Base-by-base conservation (phyloP, 2,329 filamentous ascomycete genomes). In the Lecanoromycetidae sp. region DNA sequence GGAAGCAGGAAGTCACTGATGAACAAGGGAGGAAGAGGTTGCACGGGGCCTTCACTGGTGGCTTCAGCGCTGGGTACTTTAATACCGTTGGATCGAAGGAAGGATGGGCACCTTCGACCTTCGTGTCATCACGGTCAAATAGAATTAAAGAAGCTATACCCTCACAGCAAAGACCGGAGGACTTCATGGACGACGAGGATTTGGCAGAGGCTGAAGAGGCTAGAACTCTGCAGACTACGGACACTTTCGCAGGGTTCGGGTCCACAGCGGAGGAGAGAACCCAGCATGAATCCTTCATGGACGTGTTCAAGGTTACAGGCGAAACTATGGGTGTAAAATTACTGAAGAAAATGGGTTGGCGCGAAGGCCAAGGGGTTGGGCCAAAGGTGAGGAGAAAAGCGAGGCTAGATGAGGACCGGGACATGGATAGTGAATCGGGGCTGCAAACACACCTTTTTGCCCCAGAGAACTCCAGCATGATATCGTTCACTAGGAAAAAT, bases 151-250 rank as follows among this genome's bases (percentile, higher is more conserved):
- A 84, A 68, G 71, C 70, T n/a, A 72, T 76, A 46, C 57, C 61
- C 40, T 56, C 66, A 2, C 55, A 74, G 53, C 79, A 84, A 60
- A 78, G 80, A 39, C 77, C 80, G 0, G 87, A 96, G 63, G 88
- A 96, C 60, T 96, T 88, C 57, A 98, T 98, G 91, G 91, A 98
- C 58, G 90, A 94, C 34, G 91, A 98, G 62, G 91, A 98, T 63
- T 70, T 94, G 27, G 84, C 83, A 5, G 87, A 94, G 61, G 84
- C 82, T 0, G 86, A 84, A 49, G 87, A 94, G 63, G 74, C 82
- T 2, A 77, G 80, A 57, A 76, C 76, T 51, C 66, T 95, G 27
- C 76, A 90, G 57, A 93, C 84, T 0, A 72, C 78, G 0, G 72
- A 79, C 44, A 75, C 74, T 0, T 95, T 91, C 62, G 76, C 84